A percentile compares a stretch with the other conserved stretches of the same genome.
Evolutionary conservation across 208 protist genomes (phyloP).

Genomic region (Angomonas deanei): DNA sequence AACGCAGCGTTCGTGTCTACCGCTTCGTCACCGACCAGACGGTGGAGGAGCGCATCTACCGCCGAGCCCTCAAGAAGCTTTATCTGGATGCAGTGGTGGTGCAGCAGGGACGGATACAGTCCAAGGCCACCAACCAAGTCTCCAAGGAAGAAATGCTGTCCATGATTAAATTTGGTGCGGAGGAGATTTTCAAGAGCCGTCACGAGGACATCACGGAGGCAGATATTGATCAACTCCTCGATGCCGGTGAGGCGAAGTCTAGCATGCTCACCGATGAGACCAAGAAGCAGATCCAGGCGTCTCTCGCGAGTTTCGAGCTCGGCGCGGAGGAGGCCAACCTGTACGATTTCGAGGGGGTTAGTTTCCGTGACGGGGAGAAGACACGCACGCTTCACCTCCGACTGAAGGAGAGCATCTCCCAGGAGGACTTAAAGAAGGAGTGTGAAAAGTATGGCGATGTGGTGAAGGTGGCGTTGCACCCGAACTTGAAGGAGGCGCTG

Average conservation of each 20-base stretch:
- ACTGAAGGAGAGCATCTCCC: slow-evolving; percentile 42
- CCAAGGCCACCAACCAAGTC: slow-evolving; percentile 38
- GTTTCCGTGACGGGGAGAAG: slow-evolving; percentile 73
- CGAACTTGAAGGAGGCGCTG: slow-evolving; percentile 80
- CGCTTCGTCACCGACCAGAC: slow-evolving; percentile 97
- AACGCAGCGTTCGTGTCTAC: slow-evolving; percentile 94
- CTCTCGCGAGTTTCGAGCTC: slow-evolving; percentile 91
- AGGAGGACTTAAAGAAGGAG: slow-evolving; percentile 58
- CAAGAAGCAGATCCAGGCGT: slow-evolving; percentile 81
- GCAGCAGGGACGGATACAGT: slow-evolving; percentile 93
- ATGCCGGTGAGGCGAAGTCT: slow-evolving; percentile 83
- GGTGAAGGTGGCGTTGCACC: slow-evolving; percentile 70
- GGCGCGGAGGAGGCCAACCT: slow-evolving; percentile 91
- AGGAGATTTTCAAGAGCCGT: slow-evolving; percentile 94
- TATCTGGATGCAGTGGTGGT: slow-evolving; percentile 98
- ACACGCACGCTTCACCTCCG: slow-evolving; percentile 70
- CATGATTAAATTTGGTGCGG: slow-evolving; percentile 98
- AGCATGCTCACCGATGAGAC: slow-evolving; percentile 77
- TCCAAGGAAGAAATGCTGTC: slow-evolving; percentile 94
- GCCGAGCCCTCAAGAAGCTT: slow-evolving; percentile 96
- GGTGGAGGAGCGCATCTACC: slow-evolving; percentile 98
- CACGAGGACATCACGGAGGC: slow-evolving; percentile 93
- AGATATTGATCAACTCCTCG: slow-evolving; percentile 97
- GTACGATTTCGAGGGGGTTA: slow-evolving; percentile 95
- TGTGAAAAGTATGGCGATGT: slow-evolving; percentile 72